Percentiles rank a stretch among this genome's conserved stretches.
Conservation (phyloP, 805 yeast genomes). For the Candida coquimbonensis region DNA sequence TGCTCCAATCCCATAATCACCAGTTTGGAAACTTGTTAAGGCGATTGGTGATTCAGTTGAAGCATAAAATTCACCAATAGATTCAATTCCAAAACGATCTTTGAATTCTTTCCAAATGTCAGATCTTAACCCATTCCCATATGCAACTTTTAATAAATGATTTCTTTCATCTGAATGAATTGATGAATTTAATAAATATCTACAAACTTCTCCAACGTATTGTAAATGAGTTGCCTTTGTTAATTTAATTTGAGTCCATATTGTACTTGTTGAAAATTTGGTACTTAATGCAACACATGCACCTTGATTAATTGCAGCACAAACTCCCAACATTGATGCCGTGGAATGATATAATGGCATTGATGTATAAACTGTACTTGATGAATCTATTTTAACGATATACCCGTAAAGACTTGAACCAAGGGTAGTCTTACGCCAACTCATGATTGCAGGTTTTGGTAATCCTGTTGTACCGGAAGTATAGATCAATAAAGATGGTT, state of each 20-base stretch:
- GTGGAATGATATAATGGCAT: constrained; percentile 97
- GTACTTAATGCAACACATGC: constrained; percentile 73
- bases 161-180: constrained; percentile 55
- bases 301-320: constrained; percentile 62
- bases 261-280: constrained; percentile 75
- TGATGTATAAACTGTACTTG: constrained; percentile 69
- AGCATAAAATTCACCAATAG: constrained; percentile 87
- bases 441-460: constrained; percentile 89
- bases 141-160: constrained; percentile 63
- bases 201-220: constrained; percentile 92
- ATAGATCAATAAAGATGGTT: constrained; percentile 68
- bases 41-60: constrained; percentile 92
- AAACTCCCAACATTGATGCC: constrained; percentile 78
- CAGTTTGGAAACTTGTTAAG: constrained; percentile 70
- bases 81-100: constrained; percentile 62
- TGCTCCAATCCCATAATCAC: constrained; percentile 81
- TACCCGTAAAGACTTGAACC: constrained; percentile 67
- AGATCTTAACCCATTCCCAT: constrained; percentile 85
- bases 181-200: constrained; percentile 68
- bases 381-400: constrained; percentile 50
- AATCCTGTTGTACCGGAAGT: constrained; percentile 95
- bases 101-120: constrained; percentile 87
- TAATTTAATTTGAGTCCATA: constrained; percentile 83
- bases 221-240: constrained; percentile 74
- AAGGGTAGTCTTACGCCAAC: constrained; percentile 78